These are phyloP conservation scores for Tricholoma sp. DNA, from an alignment of 768 basidiomycete genomes.

Conservation along the genomic window DNA sequence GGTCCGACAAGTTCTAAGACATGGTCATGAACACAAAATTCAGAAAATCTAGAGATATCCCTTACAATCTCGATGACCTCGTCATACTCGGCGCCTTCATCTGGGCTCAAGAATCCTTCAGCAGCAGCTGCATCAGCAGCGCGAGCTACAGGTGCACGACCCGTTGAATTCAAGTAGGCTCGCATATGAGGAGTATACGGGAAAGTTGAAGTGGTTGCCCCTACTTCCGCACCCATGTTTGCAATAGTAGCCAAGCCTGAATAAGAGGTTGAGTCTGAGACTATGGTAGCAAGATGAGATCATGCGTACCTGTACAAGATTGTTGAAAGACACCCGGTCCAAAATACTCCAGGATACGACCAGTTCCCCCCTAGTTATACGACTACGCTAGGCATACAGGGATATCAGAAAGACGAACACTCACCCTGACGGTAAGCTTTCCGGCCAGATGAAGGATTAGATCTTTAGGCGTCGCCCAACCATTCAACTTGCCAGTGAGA, in stretches of 20 bases:
- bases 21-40: slow-evolving; percentile 1
- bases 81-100: slow-evolving; percentile 89
- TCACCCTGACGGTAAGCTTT: slow-evolving; percentile 85
- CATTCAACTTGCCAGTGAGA: slow-evolving; percentile 79
- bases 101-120: slow-evolving; percentile 74
- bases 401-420: slow-evolving; percentile 19
- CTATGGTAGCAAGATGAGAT: background rate
- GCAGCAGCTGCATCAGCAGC: slow-evolving; percentile 83
- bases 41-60: slow-evolving; percentile 1
- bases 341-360: slow-evolving; percentile 94
- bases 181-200: slow-evolving; percentile 92
- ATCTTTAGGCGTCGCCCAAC: slow-evolving; percentile 96
- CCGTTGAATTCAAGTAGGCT: slow-evolving; percentile 85
- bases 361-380: slow-evolving; percentile 79
- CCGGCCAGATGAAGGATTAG: slow-evolving; percentile 93
- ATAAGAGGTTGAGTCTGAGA: background rate
- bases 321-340: slow-evolving; percentile 86
- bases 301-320: slow-evolving; percentile 78
- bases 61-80: slow-evolving; percentile 90
- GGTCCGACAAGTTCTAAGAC: slow-evolving; percentile 72
- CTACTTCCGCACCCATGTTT: slow-evolving; percentile 99
- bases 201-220: slow-evolving; percentile 98
- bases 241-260: slow-evolving; percentile 88
- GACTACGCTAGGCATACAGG: background rate
- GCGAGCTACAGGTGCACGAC: slow-evolving; percentile 76